These are phyloP conservation scores for Yarrowia sp. DNA, from an alignment of 805 yeast species.

Conservation along the genomic window DNA sequence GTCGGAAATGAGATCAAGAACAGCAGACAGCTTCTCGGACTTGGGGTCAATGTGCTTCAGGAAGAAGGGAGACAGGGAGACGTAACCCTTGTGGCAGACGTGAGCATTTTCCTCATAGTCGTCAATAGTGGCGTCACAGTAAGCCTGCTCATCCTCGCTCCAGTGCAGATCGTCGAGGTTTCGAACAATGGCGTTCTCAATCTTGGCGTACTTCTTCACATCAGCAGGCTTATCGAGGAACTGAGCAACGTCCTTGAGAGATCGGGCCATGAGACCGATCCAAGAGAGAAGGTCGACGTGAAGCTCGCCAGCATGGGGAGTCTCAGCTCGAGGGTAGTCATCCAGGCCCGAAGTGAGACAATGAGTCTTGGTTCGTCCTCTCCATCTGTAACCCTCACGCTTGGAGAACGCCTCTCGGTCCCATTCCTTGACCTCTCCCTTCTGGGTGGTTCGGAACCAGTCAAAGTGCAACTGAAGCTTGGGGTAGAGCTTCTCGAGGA, in stretches of 20 bases:
- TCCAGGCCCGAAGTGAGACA: slow-evolving; percentile 94
- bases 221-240: slow-evolving; percentile 67
- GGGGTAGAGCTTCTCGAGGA: slow-evolving; percentile 70
- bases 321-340: slow-evolving; percentile 87
- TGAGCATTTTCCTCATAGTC: slow-evolving; percentile 68
- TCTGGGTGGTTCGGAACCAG: slow-evolving; percentile 84
- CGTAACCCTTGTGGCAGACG: slow-evolving; percentile 91
- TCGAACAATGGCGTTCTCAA: slow-evolving; percentile 62
- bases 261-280: slow-evolving; percentile 91
- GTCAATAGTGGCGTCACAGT: slow-evolving; percentile 84
- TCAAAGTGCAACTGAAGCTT: slow-evolving; percentile 76
- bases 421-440: slow-evolving; percentile 74
- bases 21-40: slow-evolving; percentile 57
- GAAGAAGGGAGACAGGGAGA: slow-evolving; percentile 83
- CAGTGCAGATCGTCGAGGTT: slow-evolving; percentile 83
- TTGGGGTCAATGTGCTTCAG: slow-evolving; percentile 65
- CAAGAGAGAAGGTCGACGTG: slow-evolving; percentile 90
- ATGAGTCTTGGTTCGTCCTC: slow-evolving; percentile 84
- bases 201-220: slow-evolving; percentile 57
- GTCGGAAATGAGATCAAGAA: slow-evolving; percentile 67
- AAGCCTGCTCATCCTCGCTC: slow-evolving; percentile 68
- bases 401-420: slow-evolving; percentile 61
- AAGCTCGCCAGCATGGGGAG: slow-evolving; percentile 86
- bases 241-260: slow-evolving; percentile 76
- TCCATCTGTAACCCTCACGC: slow-evolving; percentile 85